Conservation (phyloP, 1,284 basidiomycete species). For the Exsudoporus floridanus region DNA sequence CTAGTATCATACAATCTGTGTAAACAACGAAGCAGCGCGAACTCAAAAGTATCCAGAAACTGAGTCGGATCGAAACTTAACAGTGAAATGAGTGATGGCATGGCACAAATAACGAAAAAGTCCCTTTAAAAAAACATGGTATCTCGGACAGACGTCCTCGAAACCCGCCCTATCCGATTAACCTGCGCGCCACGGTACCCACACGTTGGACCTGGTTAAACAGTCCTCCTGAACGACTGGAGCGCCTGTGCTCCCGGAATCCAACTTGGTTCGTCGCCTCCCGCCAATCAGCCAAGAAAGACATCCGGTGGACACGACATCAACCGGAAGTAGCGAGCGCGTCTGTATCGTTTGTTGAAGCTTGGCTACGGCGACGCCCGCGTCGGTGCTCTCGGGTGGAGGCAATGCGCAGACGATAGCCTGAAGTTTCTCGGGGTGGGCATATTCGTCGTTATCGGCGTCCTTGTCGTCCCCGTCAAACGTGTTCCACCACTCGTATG, state of each 20-base stretch:
- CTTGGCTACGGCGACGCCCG: slow-evolving; percentile 2
- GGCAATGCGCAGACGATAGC: slow-evolving; percentile 28
- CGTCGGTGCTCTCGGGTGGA: neutral
- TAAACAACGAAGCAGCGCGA: neutral
- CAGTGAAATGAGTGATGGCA: neutral
- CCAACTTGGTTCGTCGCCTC: slow-evolving; percentile 9
- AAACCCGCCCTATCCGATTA: neutral
- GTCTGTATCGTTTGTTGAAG: slow-evolving; percentile 22
- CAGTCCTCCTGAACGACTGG: slow-evolving; percentile 13
- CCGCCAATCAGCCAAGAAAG: slow-evolving; percentile 19
- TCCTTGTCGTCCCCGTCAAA: neutral
- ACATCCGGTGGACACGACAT: slow-evolving; percentile 21
- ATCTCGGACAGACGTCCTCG: neutral
- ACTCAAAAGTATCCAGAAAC: neutral
- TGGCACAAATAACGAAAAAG: neutral
- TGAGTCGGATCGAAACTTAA: neutral
- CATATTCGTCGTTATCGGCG: neutral
- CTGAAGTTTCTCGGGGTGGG: slow-evolving; percentile 9
- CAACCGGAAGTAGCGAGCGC: slow-evolving; percentile 26
- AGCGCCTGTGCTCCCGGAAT: neutral
- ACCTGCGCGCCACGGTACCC: slow-evolving; percentile 11
- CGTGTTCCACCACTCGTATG: slow-evolving; percentile 23
- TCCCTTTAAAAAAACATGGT: no score
- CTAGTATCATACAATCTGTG: neutral
- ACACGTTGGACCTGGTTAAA: slow-evolving; percentile 17